Evolutionary conservation across 768 basidiomycete species (phyloP).

Genomic region (Collybia sordida): DNA sequence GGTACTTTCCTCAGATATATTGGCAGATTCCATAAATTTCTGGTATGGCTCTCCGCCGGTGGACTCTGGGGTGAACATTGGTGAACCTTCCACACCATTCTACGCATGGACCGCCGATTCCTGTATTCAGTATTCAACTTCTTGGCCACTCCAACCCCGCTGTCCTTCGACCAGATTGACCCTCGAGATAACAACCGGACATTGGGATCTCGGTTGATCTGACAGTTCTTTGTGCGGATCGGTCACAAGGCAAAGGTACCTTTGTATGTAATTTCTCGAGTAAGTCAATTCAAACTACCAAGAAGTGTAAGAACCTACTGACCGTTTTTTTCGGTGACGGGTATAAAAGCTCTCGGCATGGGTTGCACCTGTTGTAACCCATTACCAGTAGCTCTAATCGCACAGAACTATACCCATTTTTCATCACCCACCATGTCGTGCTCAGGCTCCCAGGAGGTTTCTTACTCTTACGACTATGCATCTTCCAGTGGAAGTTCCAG

Average conservation of each 20-base stretch:
- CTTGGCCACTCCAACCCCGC: not conserved
- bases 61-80: not conserved
- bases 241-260: conserved; percentile 3
- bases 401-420: not conserved
- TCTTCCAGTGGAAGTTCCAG: not conserved
- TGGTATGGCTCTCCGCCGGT: not conserved
- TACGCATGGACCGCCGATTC: not conserved
- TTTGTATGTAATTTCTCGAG: not conserved
- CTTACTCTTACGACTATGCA: not conserved
- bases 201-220: conserved; percentile 15
- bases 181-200: conserved; percentile 5
- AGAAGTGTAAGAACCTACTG: too few species aligned
- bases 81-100: not conserved
- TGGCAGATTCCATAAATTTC: not conserved
- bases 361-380: conserved; percentile 2
- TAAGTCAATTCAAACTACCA: too few species aligned
- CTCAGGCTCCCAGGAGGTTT: conserved; percentile 2
- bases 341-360: conserved; percentile 1
- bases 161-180: conserved; percentile 12
- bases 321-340: not conserved
- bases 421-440: conserved; percentile 10
- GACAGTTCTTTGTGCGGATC: conserved; percentile 16
- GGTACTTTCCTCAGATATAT: not conserved
- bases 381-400: not conserved
- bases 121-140: not conserved